A percentile compares a stretch with the other conserved stretches of the same genome.
These are phyloP conservation scores for Jaenimonas drosophilae DNA, from an alignment of 208 protist species.

Conservation along the genomic window DNA sequence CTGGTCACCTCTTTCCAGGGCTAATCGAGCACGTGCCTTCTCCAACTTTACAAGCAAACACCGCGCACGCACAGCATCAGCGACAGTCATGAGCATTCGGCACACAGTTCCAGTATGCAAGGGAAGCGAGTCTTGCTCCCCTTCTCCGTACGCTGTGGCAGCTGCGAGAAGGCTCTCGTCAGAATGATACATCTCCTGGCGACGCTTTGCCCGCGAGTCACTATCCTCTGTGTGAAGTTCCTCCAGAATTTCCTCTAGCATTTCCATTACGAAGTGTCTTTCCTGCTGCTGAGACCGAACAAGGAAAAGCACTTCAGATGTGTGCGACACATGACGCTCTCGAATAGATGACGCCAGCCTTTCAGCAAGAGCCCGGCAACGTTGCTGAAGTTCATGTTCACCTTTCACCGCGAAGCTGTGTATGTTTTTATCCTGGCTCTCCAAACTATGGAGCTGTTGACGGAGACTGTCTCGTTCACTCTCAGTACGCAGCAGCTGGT, in stretches of 20 bases:
- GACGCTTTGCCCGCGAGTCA: not conserved
- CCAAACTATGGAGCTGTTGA: conserved; percentile 19
- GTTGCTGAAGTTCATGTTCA: conserved; percentile 27
- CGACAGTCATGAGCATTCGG: conserved; percentile 20
- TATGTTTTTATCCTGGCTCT: too few species aligned
- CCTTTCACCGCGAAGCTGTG: too few species aligned
- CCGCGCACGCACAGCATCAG: conserved; percentile 18
- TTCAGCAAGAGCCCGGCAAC: conserved; percentile 39
- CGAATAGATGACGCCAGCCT: conserved; percentile 29
- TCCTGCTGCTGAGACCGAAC: conserved; percentile 64
- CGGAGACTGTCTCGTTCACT: conserved; percentile 12
- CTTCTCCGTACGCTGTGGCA: conserved; percentile 4
- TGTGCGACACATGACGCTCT: conserved; percentile 43
- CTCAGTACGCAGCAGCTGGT: conserved; percentile 24
- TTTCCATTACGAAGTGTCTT: conserved; percentile 39
- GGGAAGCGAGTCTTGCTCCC: not conserved
- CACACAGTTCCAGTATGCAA: conserved; percentile 28
- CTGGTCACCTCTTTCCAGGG: conserved; percentile 19
- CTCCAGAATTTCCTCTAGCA: conserved; percentile 26
- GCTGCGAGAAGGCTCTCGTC: too few species aligned
- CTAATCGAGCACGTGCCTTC: conserved; percentile 25
- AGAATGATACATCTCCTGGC: too few species aligned
- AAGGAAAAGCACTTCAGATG: conserved; percentile 54
- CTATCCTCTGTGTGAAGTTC: conserved; percentile 7
- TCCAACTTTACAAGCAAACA: conserved; percentile 32